Percentiles rank a stretch among this genome's conserved stretches.
Evolutionary conservation across 2,329 filamentous ascomycete genomes (phyloP).

Genomic region (Penicillium sp.): DNA sequence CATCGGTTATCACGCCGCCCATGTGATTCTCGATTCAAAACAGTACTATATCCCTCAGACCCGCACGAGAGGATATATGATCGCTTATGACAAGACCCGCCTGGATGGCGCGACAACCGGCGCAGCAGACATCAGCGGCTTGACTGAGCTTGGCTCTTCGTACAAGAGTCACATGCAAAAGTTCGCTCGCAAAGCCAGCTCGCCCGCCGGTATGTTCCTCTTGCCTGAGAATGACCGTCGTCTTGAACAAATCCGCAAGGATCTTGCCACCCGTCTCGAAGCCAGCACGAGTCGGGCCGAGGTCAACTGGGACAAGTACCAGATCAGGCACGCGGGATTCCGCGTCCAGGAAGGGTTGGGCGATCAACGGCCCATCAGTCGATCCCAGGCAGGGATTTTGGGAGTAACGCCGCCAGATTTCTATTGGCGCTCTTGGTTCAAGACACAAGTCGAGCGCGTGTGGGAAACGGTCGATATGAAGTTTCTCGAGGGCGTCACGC

Average conservation of each 20-base stretch:
- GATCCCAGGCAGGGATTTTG: constrained; percentile 59
- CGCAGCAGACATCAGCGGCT: constrained; percentile 12
- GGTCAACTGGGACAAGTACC: constrained; percentile 49
- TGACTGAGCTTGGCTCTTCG: constrained; percentile 23
- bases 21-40: constrained; percentile 65
- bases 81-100: constrained; percentile 53
- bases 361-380: constrained; percentile 58
- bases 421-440: constrained; percentile 55
- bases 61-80: constrained; percentile 60
- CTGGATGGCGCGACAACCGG: constrained; percentile 23
- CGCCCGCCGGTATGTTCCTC: constrained; percentile 64
- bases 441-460: constrained; percentile 59
- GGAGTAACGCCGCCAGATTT: constrained; percentile 57
- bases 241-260: constrained; percentile 55
- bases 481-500: constrained; percentile 53
- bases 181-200: constrained; percentile 61
- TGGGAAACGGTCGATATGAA: constrained; percentile 68
- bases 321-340: constrained; percentile 60
- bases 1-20: constrained; percentile 59
- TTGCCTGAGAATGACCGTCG: constrained; percentile 57
- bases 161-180: constrained; percentile 40
- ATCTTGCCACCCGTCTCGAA: constrained; percentile 41
- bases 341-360: constrained; percentile 57
- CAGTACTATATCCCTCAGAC: constrained; percentile 75
- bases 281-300: constrained; percentile 25